These are phyloP conservation scores for Maudiozyma bulderi DNA, from an alignment of 805 yeast species.

Conservation along the genomic window DNA sequence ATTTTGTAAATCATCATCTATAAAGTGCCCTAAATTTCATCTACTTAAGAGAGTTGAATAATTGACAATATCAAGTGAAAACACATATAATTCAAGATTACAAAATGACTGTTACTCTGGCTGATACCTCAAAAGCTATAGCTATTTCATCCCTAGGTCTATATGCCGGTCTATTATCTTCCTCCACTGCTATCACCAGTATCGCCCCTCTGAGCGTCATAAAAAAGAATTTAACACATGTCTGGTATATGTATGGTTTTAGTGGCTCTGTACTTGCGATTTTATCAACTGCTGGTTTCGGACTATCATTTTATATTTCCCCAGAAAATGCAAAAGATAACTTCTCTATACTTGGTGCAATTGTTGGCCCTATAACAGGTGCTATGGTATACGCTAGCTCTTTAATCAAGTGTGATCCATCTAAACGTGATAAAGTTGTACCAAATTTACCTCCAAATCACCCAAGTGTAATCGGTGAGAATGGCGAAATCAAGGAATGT, in stretches of 20 bases:
- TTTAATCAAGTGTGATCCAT: background rate
- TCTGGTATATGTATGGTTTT: slow-evolving; percentile 16
- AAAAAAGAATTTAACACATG: slow-evolving; percentile 13
- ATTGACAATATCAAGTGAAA: background rate
- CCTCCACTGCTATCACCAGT: slow-evolving; percentile 30
- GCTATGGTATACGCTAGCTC: slow-evolving; percentile 5
- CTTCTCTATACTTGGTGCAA: slow-evolving; percentile 7
- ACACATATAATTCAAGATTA: background rate
- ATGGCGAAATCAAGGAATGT: slow-evolving; percentile 8
- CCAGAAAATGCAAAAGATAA: background rate
- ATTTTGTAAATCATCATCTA: too few species aligned
- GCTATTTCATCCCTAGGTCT: slow-evolving; percentile 64
- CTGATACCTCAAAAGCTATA: slow-evolving; percentile 45
- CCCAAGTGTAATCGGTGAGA: slow-evolving; percentile 6
- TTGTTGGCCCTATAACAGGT: slow-evolving; percentile 9
- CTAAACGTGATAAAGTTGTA: background rate
- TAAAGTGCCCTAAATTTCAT: too few species aligned
- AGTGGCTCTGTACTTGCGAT: slow-evolving; percentile 33
- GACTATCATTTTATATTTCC: slow-evolving; percentile 35
- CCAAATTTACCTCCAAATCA: slow-evolving; percentile 10
- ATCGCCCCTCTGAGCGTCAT: slow-evolving; percentile 17
- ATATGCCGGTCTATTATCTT: slow-evolving; percentile 38
- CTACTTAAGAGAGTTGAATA: background rate
- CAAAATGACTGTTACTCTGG: background rate
- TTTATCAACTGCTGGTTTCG: slow-evolving; percentile 42